Evolutionary conservation across 768 basidiomycete genomes (phyloP).

Genomic region (Mycena sanguinolenta): DNA sequence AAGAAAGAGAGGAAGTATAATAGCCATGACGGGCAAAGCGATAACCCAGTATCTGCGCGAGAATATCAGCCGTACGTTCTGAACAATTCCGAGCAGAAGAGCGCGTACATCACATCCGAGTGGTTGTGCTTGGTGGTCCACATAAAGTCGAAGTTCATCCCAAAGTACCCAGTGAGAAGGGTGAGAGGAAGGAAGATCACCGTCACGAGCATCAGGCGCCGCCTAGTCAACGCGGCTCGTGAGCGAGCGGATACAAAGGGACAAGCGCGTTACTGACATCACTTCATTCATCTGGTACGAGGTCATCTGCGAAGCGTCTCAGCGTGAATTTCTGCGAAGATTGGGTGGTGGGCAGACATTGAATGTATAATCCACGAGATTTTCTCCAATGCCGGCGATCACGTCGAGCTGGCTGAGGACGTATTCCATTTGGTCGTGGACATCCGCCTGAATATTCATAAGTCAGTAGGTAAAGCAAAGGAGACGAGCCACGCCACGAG

Average conservation of each 20-base stretch:
- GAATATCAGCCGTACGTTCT: neutral
- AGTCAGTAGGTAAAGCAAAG: neutral
- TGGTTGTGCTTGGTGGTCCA: conserved; percentile 56
- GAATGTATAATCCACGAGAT: conserved; percentile 81
- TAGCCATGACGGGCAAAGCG: conserved; percentile 67
- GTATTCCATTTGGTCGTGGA: conserved; percentile 83
- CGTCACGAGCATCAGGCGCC: conserved; percentile 73
- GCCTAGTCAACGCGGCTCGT: conserved; percentile 48
- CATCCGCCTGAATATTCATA: conserved; percentile 68
- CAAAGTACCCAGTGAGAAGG: conserved; percentile 60
- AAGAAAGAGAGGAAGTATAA: conserved; percentile 66
- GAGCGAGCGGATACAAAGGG: conserved; percentile 36
- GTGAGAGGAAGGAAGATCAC: conserved; percentile 80
- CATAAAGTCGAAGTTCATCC: conserved; percentile 74
- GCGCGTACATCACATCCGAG: conserved; percentile 59
- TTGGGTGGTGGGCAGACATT: conserved; percentile 61
- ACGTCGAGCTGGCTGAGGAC: conserved; percentile 78
- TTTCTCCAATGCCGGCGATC: conserved; percentile 78
- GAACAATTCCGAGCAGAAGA: neutral
- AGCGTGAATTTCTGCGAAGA: neutral
- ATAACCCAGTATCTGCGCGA: conserved; percentile 72
- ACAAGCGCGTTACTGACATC: conserved; percentile 43
- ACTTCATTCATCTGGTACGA: conserved; percentile 81
- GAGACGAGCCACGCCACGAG: conserved; percentile 55
- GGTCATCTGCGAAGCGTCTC: conserved; percentile 56